Conservation (phyloP, 2,329 filamentous ascomycete genomes). For the Phialophora expanda region DNA sequence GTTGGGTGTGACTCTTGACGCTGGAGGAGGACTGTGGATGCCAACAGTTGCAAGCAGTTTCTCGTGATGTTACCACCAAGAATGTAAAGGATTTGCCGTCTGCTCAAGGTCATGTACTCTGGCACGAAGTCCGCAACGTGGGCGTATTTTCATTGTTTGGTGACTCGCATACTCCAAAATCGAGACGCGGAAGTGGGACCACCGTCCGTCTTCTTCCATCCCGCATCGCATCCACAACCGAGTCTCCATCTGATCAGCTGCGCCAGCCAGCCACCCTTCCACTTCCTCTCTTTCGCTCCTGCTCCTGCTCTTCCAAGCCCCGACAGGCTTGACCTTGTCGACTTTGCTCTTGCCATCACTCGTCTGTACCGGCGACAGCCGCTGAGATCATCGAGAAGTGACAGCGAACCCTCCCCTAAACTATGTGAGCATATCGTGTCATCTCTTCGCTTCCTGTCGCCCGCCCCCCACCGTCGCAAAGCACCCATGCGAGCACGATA, state of each 20-base stretch:
- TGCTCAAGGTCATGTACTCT: not conserved
- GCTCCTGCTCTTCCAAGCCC: not conserved
- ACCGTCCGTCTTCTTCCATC: not conserved
- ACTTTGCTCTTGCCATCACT: slow-evolving; percentile 10
- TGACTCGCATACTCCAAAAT: slow-evolving; percentile 7
- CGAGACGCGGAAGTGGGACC: slow-evolving; percentile 12
- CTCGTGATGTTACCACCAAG: not conserved
- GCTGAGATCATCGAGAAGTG: not conserved
- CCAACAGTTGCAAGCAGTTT: not conserved
- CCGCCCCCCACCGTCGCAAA: slow-evolving; percentile 21
- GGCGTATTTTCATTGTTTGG: not conserved
- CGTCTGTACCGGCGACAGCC: not conserved
- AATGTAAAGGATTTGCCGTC: not conserved
- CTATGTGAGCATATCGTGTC: slow-evolving; percentile 26
- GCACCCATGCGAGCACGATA: slow-evolving; percentile 25
- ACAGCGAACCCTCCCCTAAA: slow-evolving; percentile 11
- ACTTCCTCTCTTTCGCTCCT: slow-evolving; percentile 1
- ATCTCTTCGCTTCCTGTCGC: slow-evolving; percentile 12
- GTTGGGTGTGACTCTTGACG: not conserved
- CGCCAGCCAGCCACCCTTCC: slow-evolving; percentile 15
- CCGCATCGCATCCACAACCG: slow-evolving; percentile 1
- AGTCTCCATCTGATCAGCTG: slow-evolving; percentile 17
- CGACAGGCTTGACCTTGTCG: slow-evolving; percentile 3
- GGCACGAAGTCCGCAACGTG: not conserved
- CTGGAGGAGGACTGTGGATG: not conserved